Base-by-base conservation (phyloP, 345 rosid genomes). In the Hibiscus tridactylites region DNA sequence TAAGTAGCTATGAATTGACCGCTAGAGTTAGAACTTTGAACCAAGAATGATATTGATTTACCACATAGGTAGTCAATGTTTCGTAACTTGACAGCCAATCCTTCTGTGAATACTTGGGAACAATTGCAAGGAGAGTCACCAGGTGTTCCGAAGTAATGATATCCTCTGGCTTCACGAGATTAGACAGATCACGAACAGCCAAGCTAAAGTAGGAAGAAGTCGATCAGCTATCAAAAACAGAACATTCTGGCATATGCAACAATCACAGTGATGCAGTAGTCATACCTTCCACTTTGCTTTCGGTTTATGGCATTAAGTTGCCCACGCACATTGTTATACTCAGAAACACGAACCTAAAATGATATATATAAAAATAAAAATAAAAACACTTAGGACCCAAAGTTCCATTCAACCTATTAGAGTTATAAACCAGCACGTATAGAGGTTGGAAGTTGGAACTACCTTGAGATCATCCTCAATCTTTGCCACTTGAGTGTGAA, bases 381-480 rank as follows among this genome's bases (percentile, higher is more conserved):
- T n/a, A 61, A 61, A 3, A 71, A 59, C 64, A 61, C 13, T 39
- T 61, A 72, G 24, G 16, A 74, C 46, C 57, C 60, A 68, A 72
- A 50, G 28, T 49, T 21, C 69, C 67, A 65, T 42, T 61, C 57
- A 75, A 31, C 50, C 44, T 11, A 53, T 54, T 24, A 19, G 21
- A 44, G 4, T 58, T 10, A 46, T 1, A 46, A 10, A 42, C 3
- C 50, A 37, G 17, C 10, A 26, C 28, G n/a, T 7, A 47, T 16
- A 3, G 24, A 59, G 21, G 54, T 37, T 28, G 24, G 24, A 21
- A 21, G 24, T 24, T 9, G 47, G 47, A 11, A 28, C 28, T 83
- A 92, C 99, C 99, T 96, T 96, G 79, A 96, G 97, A 86, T 96
- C 98, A 90, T 96, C 99, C 81, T 96, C 99, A 73, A 92, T 90